Conservation (phyloP, 495 filamentous ascomycete genomes). For the Podospora pseudocomata region DNA sequence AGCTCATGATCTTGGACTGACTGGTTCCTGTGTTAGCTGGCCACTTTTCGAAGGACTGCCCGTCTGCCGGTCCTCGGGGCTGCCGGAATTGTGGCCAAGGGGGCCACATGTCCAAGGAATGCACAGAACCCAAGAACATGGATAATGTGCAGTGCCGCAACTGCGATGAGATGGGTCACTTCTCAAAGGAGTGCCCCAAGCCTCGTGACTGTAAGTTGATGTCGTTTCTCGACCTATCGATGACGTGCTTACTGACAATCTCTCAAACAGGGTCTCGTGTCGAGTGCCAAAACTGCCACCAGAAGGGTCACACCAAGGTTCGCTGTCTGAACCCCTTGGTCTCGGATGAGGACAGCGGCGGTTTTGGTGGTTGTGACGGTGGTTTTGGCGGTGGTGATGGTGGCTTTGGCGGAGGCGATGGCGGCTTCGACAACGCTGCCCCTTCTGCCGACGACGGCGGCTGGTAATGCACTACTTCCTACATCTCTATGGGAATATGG, state of each 20-base stretch:
- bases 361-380: slow-evolving; percentile 8
- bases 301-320: slow-evolving; percentile 68
- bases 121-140: slow-evolving; percentile 64
- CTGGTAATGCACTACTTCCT: slow-evolving; percentile 20
- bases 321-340: slow-evolving; percentile 54
- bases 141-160: slow-evolving; percentile 64
- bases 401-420: slow-evolving; percentile 1
- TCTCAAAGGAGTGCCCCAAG: slow-evolving; percentile 68
- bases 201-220: slow-evolving; percentile 62
- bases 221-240: not conserved
- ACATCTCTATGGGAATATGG: not conserved
- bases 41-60: slow-evolving; percentile 83
- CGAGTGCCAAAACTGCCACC: slow-evolving; percentile 70
- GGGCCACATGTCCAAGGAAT: slow-evolving; percentile 55
- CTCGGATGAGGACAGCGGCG: slow-evolving; percentile 25
- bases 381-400: slow-evolving; percentile 12
- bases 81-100: slow-evolving; percentile 70
- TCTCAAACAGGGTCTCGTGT: slow-evolving; percentile 51
- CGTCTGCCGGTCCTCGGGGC: slow-evolving; percentile 49
- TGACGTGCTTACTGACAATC: slow-evolving; percentile 26
- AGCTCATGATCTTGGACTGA: slow-evolving; percentile 19
- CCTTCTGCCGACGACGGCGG: slow-evolving; percentile 1
- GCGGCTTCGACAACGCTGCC: slow-evolving; percentile 7
- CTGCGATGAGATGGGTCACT: slow-evolving; percentile 71
- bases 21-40: slow-evolving; percentile 50